A percentile compares a stretch with the other conserved stretches of the same genome.
phyloP scores from a whole-genome alignment of 106 monocot genomes.

The Dactylorhiza incarnata region DNA sequence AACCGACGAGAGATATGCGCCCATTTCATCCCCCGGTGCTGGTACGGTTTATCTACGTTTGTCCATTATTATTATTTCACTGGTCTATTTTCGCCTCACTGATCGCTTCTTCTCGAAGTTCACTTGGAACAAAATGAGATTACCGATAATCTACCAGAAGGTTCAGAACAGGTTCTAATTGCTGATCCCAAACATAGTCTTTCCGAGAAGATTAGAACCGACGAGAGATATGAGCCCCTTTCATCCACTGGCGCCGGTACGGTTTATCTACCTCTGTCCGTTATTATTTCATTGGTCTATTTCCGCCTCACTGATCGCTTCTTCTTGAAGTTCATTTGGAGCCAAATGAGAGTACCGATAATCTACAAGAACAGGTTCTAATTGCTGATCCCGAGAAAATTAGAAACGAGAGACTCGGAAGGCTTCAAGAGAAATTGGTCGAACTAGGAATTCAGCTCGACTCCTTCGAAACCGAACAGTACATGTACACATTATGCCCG shows the following conservation, averaged over 20 bases:
- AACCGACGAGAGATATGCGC: neutral
- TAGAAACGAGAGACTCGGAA: neutral
- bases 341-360: neutral
- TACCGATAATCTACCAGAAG: no score
- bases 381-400: neutral
- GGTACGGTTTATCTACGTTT: neutral
- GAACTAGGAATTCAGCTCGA: conserved; percentile 4
- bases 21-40: neutral
- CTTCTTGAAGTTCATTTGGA: conserved; percentile 7
- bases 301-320: neutral
- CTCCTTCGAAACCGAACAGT: neutral
- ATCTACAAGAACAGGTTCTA: no score
- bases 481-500: neutral
- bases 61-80: neutral
- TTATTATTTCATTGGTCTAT: neutral
- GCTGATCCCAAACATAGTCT: no score
- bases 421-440: conserved; percentile 4
- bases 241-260: no score
- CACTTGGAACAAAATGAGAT: neutral
- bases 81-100: no score
- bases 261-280: no score
- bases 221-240: no score
- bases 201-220: neutral
- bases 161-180: no score
- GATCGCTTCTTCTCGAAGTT: neutral